A percentile compares a stretch with the other conserved stretches of the same genome.
phyloP scores from a whole-genome alignment of 148 eudicot species.

The Rhododendron griersonianum region DNA sequence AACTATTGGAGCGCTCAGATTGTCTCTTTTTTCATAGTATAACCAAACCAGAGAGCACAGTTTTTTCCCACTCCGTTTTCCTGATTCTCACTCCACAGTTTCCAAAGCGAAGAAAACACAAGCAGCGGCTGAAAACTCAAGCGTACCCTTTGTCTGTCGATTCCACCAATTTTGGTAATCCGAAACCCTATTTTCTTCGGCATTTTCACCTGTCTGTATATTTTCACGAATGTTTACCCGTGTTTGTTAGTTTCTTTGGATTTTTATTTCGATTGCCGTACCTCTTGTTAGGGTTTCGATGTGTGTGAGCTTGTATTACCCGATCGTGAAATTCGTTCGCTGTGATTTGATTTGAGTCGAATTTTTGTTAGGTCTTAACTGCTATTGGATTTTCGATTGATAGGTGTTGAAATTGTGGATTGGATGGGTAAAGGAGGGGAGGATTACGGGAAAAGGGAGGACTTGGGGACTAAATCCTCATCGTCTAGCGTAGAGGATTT shows the following conservation, averaged over 20 bases:
- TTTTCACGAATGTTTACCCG: background rate
- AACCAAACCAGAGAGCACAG: background rate
- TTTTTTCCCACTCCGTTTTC: background rate
- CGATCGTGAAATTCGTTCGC: background rate
- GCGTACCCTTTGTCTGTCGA: background rate
- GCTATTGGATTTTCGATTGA: background rate
- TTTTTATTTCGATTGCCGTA: background rate
- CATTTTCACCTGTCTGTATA: background rate
- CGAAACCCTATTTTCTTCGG: background rate
- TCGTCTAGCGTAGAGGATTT: constrained; percentile 18
- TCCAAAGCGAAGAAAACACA: background rate
- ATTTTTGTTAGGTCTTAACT: background rate
- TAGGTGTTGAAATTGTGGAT: constrained; percentile 9
- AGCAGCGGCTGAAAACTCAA: background rate
- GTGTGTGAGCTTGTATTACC: background rate
- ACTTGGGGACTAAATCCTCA: background rate
- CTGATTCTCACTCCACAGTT: background rate
- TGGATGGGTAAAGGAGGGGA: constrained; percentile 65
- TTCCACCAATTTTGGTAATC: constrained; percentile 4
- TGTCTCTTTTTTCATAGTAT: background rate
- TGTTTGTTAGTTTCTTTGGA: background rate
- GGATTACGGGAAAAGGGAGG: constrained; percentile 39
- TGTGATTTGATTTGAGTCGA: background rate
- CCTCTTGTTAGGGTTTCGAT: constrained; percentile 7
- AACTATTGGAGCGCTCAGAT: background rate